Conservation (phyloP, 306 rosid species). For the Arachis hypogaea region DNA sequence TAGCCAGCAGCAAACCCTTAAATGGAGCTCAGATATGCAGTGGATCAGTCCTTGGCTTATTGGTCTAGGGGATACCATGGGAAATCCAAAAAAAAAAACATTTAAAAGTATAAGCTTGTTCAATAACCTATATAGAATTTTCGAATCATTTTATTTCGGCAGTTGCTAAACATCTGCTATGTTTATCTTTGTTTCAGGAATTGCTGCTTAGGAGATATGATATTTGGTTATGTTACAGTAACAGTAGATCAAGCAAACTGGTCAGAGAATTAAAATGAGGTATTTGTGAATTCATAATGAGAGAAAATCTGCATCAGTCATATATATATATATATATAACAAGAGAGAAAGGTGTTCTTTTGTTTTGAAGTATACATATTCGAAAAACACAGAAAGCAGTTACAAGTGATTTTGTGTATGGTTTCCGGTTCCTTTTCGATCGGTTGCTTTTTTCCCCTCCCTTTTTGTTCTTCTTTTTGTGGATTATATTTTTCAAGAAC, state of each 20-base stretch:
- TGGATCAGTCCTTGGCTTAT: too few relatives aligned
- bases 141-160: background rate
- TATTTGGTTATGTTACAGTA: conserved; percentile 59
- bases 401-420: conserved; percentile 77
- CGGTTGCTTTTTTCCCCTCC: background rate
- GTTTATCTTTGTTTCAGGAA: conserved; percentile 60
- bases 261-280: conserved; percentile 49
- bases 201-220: conserved; percentile 85
- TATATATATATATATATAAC: conserved; percentile 48
- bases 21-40: too few relatives aligned
- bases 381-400: conserved; percentile 59
- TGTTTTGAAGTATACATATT: conserved; percentile 64
- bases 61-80: too few relatives aligned
- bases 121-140: conserved; percentile 21
- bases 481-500: conserved; percentile 33
- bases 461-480: conserved; percentile 5
- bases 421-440: conserved; percentile 52
- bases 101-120: background rate
- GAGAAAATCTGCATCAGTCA: conserved; percentile 65
- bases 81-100: too few relatives aligned
- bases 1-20: too few relatives aligned
- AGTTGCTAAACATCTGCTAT: conserved; percentile 29
- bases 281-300: conserved; percentile 74
- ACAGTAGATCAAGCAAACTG: conserved; percentile 65
- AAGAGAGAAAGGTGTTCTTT: conserved; percentile 59